phyloP scores from a whole-genome alignment of 2,329 filamentous ascomycete genomes.

The Kalmusia sp. region DNA sequence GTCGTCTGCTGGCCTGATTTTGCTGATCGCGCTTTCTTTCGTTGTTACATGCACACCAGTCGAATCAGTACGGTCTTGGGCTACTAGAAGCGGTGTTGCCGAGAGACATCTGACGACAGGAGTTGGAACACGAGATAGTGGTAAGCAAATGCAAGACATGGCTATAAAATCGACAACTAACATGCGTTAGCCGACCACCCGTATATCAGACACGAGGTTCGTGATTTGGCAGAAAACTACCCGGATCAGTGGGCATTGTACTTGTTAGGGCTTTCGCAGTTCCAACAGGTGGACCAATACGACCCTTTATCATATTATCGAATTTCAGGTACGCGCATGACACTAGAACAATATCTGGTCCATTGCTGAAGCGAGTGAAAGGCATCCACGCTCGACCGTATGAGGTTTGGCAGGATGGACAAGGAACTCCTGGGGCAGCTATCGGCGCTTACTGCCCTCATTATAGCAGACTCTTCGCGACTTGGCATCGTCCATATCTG shows the following conservation, averaged over 20 bases:
- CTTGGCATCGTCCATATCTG: constrained; percentile 86
- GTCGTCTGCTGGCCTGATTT: not conserved
- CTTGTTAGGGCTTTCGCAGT: constrained; percentile 73
- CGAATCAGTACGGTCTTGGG: not conserved
- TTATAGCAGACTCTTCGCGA: constrained; percentile 77
- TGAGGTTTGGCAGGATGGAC: constrained; percentile 41
- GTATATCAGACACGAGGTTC: constrained; percentile 68
- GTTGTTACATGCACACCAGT: constrained; percentile 16
- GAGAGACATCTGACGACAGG: constrained; percentile 24
- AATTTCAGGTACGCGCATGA: constrained; percentile 70
- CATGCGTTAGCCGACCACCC: constrained; percentile 29
- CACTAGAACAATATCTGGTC: not conserved
- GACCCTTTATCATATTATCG: constrained; percentile 76
- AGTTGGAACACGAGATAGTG: constrained; percentile 26
- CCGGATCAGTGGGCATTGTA: constrained; percentile 77
- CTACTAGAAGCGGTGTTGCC: constrained; percentile 5
- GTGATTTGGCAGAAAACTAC: constrained; percentile 64
- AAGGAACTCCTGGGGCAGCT: constrained; percentile 25
- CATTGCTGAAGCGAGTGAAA: constrained; percentile 10
- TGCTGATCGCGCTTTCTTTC: constrained; percentile 11
- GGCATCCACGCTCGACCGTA: constrained; percentile 47
- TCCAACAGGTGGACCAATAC: constrained; percentile 71
- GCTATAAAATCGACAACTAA: constrained; percentile 8
- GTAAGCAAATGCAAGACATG: constrained; percentile 1
- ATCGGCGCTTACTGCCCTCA: constrained; percentile 76